Evolutionary conservation across 192 early-diverging fungal genomes (phyloP).

Genomic region (Spinellus fusiger): DNA sequence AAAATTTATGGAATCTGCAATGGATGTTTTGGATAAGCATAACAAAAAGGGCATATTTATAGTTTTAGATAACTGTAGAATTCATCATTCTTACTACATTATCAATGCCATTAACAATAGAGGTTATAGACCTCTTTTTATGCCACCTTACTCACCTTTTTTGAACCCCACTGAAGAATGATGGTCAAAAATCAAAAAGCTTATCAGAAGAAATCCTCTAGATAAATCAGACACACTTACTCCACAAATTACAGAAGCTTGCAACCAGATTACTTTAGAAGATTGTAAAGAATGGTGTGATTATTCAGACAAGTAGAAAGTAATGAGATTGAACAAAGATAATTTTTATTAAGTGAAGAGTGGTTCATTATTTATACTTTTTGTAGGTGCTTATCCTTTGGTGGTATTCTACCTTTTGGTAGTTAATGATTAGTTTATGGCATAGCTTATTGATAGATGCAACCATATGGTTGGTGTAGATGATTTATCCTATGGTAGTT

Average conservation of each 20-base stretch:
- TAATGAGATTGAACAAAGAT: too few species aligned
- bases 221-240: background rate
- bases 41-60: constrained; percentile 13
- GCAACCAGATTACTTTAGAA: background rate
- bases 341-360: too few species aligned
- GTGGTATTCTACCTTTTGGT: too few species aligned
- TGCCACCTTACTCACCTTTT: constrained; percentile 17
- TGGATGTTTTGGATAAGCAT: constrained; percentile 7
- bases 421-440: too few species aligned
- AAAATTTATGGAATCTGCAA: background rate
- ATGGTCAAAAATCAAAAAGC: constrained; percentile 10
- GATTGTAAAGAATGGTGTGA: background rate
- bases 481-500: too few species aligned
- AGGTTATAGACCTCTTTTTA: constrained; percentile 8
- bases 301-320: too few species aligned
- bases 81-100: constrained; percentile 1
- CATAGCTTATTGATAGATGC: too few species aligned
- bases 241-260: background rate
- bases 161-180: constrained; percentile 20
- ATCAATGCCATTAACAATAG: background rate
- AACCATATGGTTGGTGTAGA: too few species aligned
- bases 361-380: too few species aligned
- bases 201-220: background rate
- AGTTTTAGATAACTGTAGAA: constrained; percentile 16
- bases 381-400: too few species aligned